Base-by-base conservation (phyloP, 305 asterid genomes). In the Fraxinus floribunda region DNA sequence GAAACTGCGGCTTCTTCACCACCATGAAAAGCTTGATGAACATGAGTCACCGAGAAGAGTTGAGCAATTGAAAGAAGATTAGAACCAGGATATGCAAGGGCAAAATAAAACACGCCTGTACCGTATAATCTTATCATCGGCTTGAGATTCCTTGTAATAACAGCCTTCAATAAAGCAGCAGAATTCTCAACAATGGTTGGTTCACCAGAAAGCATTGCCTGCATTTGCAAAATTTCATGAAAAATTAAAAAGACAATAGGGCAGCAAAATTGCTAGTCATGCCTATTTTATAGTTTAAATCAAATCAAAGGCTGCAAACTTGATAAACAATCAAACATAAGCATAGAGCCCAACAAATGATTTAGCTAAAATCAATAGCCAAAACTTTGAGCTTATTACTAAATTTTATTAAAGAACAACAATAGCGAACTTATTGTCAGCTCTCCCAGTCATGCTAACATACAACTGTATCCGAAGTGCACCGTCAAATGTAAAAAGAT, bases 1-100 rank as follows among this genome's bases (percentile, higher is more conserved):
- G 99, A 93, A 83, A 96, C 93, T 36, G 99, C 95, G 52, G 99
- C 99, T 85, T 96, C 99, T 87, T 94, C 98, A 79, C 99, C 99
- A 66, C 99, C 99, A 87, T 96, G 99, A 90, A 96, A 96, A 83
- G 99, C 97, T 93, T 96, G 99, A 88, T 91, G 91, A 81, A 91
- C 97, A 83, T 96, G 99, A 81, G 98, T 96, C 79, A 85, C 94
- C 11, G 97, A 90, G 94, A 96, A 94, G 81, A 96, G 97, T 83
- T 96, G 97, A 20, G 99, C 90, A 64, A 93, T 93, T 81, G 97
- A 92, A 83, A 88, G 93, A 84, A 96, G 99, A 91, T 96, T 96
- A 79, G 99, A 96, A 82, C 99, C 99, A 86, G 99, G 99, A 88
- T 96, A 96, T 74, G 98, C 92, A 87, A 96, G 92, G 79, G 99